Evolutionary conservation across 148 eudicot species (phyloP).

Genomic region (Talinum fruticosum): DNA sequence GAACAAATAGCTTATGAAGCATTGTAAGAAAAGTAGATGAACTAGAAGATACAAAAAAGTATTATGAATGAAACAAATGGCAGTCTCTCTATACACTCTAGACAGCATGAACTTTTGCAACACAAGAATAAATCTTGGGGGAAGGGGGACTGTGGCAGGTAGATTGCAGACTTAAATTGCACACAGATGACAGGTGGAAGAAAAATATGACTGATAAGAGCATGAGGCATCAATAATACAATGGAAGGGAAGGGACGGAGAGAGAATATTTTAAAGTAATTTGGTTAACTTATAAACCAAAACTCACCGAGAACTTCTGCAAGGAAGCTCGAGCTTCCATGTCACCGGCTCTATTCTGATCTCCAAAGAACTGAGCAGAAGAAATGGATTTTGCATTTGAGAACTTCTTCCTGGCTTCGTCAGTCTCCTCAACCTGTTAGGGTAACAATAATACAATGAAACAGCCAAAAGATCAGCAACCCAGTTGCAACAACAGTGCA

Average conservation of each 20-base stretch:
- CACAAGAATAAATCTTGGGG: not conserved
- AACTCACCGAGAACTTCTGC: conserved; percentile 76
- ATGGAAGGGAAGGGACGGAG: not conserved
- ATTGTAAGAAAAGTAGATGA: not conserved
- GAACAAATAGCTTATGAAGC: not conserved
- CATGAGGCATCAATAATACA: not conserved
- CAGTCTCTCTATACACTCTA: not conserved
- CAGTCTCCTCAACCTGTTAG: conserved; percentile 77
- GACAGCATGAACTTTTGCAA: not conserved
- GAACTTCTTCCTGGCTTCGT: conserved; percentile 96
- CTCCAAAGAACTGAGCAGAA: conserved; percentile 86
- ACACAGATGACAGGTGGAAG: not conserved
- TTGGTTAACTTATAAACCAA: not conserved
- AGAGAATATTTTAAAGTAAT: not conserved
- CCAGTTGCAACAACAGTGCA: not conserved
- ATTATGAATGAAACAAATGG: not conserved
- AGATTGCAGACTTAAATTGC: not conserved
- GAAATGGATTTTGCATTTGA: conserved; percentile 96
- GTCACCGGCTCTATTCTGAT: conserved; percentile 47
- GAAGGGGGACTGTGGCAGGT: not conserved
- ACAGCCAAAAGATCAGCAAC: conserved; percentile 7
- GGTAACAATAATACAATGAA: conserved; percentile 1
- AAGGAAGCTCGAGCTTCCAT: conserved; percentile 59
- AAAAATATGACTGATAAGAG: not conserved
- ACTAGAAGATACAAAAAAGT: not conserved